Base-by-base conservation (phyloP, 73 alveolate genomes). In the Paramecium sonneborni region DNA sequence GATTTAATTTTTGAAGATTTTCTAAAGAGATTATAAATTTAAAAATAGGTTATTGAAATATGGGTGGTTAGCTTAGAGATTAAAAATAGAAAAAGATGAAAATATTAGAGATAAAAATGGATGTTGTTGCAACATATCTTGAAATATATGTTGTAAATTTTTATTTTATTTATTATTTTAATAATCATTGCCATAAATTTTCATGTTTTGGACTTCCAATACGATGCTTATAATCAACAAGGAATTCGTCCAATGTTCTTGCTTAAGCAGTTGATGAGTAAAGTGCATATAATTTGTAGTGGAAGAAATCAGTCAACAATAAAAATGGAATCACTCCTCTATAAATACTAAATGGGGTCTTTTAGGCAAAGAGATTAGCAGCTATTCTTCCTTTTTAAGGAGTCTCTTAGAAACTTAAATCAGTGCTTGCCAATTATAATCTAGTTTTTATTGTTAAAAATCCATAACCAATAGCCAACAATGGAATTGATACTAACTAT, bases 301-400 rank as follows among this genome's bases (percentile, higher is more conserved):
- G 91, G 87, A 88, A 88, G 91, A 88, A 82, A 44, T 76, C 84
- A 52, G 79, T 88, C 41, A 88, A 52, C 24, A 88, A 23, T 30
- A 88, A 72, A 67, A 62, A 88, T n/a, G 94, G 94, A 72, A 69
- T 67, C 18, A 88, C 82, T 26, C 94, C 94, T 48, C 85, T 82
- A 32, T 70, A 88, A 15, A 88, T 76, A 24, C 91, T 41, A 38
- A 72, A 72, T 72, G 86, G 86, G 14, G 58, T 72, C 62, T 72
- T 72, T 72, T 72, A 72, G 35, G 55, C 55, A 21, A 35, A 35
- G 10, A 72, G 55, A 38, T 72, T 72, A 12, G 86, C 86, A 72
- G 44, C 55, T 0, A 88, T 57, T 69, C 84, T 88, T 18, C 44
- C 52, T 39, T 48, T 82, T 39, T 88, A 58, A 23, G 48, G 24